Evolutionary conservation across 352 stramenopile genomes (phyloP).

Genomic region (Phytophthora fragariaefolia): DNA sequence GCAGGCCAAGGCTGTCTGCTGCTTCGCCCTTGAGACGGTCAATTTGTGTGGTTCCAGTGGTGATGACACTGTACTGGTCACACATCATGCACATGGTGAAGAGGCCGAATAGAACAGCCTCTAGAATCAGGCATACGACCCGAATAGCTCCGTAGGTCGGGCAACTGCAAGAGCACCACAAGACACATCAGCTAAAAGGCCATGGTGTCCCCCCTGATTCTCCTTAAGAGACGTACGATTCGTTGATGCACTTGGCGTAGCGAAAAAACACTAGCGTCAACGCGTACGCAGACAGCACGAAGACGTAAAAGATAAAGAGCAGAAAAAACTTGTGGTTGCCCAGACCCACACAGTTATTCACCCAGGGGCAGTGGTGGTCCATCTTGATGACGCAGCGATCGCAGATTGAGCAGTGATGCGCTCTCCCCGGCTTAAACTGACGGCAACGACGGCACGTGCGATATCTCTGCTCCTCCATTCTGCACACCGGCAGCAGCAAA

Average conservation of each 20-base stretch:
- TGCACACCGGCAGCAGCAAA: constrained; percentile 29
- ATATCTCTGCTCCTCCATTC: constrained; percentile 85
- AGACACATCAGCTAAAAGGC: constrained; percentile 11
- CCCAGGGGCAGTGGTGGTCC: constrained; percentile 99
- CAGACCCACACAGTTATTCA: constrained; percentile 99
- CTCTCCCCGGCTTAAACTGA: constrained; percentile 96
- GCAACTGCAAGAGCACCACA: constrained; percentile 47
- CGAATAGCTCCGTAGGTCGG: constrained; percentile 76
- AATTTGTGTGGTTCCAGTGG: constrained; percentile 96
- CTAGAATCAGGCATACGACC: constrained; percentile 88
- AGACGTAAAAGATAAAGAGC: constrained; percentile 93
- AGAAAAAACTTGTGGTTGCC: constrained; percentile 98
- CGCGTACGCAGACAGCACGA: constrained; percentile 94
- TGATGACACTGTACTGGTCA: constrained; percentile 98
- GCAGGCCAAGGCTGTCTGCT: constrained; percentile 74
- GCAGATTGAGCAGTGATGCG: constrained; percentile 97
- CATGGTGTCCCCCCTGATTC: too few relatives aligned
- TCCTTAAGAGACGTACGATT: constrained; percentile 84
- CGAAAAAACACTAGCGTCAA: constrained; percentile 93
- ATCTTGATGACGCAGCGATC: constrained; percentile 98
- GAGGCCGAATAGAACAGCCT: constrained; percentile 96
- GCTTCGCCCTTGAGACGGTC: constrained; percentile 95
- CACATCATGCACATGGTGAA: constrained; percentile 99
- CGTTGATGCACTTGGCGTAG: constrained; percentile 88
- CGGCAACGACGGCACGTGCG: constrained; percentile 92